Percentiles rank a stretch among this genome's conserved stretches.
Conservation (phyloP, 169 alveolate genomes). For the Cryptosporidium canis region DNA sequence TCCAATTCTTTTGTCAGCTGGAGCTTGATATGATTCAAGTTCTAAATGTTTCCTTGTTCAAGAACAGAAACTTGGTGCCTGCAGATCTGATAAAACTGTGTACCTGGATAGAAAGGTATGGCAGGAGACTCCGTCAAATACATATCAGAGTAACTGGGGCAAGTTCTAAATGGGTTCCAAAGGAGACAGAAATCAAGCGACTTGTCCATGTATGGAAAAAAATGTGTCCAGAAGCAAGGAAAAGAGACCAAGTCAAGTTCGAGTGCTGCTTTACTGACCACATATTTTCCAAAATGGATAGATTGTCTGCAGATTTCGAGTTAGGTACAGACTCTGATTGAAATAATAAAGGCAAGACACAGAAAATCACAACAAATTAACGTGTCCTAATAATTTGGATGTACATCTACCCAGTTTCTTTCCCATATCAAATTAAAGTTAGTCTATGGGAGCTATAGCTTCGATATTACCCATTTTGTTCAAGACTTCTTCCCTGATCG, state of each 20-base stretch:
- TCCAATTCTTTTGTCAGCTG: constrained; percentile 6
- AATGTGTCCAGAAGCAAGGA: constrained; percentile 18
- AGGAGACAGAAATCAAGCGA: constrained; percentile 1
- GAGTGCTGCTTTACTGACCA: constrained; percentile 59
- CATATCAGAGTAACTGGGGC: constrained; percentile 64
- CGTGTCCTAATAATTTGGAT: not conserved
- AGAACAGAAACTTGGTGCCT: constrained; percentile 6
- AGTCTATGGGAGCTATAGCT: not conserved
- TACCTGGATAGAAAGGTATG: constrained; percentile 20
- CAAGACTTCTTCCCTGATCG: not conserved
- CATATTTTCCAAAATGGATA: constrained; percentile 30
- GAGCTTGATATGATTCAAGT: not conserved
- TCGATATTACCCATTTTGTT: not conserved
- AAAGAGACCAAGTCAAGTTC: constrained; percentile 2
- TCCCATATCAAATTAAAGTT: not conserved
- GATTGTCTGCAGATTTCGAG: not conserved
- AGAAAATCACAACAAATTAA: not conserved
- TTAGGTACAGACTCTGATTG: constrained; percentile 15
- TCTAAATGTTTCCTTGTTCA: constrained; percentile 14
- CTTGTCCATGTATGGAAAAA: constrained; percentile 11
- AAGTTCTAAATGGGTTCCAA: constrained; percentile 56
- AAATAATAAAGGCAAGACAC: not conserved
- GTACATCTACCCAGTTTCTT: too few relatives aligned
- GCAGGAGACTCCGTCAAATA: not conserved
- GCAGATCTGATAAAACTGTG: constrained; percentile 17